Evolutionary conservation across 768 basidiomycete species (phyloP).

Genomic region (Tricholoma sp.): DNA sequence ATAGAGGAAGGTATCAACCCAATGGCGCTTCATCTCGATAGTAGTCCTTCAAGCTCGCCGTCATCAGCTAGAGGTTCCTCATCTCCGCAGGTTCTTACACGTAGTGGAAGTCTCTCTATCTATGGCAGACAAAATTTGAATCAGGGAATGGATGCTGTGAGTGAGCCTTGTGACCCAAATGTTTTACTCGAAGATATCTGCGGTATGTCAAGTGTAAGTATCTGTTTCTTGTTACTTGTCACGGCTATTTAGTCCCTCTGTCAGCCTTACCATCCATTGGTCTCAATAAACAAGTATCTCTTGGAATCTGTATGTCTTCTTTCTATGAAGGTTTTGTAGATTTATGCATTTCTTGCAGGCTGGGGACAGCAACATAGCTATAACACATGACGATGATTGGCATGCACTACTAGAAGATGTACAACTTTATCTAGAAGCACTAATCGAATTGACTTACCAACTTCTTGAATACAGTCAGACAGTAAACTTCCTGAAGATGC

Average conservation of each 20-base stretch:
- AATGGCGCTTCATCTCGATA: neutral
- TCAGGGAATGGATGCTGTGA: neutral
- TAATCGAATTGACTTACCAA: neutral
- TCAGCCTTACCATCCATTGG: constrained; percentile 14
- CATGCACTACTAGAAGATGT: constrained; percentile 9
- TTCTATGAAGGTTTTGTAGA: neutral
- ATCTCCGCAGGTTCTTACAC: neutral
- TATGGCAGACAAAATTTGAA: neutral
- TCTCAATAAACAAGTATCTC: constrained; percentile 10
- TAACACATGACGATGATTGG: constrained; percentile 17
- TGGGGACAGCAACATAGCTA: constrained; percentile 5
- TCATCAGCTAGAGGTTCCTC: neutral
- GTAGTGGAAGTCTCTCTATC: neutral
- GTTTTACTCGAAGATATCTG: constrained; percentile 3
- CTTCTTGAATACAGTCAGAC: neutral
- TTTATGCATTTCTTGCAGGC: neutral
- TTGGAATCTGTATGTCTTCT: constrained; percentile 6
- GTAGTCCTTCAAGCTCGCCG: neutral
- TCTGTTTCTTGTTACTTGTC: neutral
- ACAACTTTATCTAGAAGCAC: neutral
- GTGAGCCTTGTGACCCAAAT: neutral
- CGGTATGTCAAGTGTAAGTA: neutral
- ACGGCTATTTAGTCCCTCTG: neutral
- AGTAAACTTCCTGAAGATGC: neutral
- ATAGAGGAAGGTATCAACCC: constrained; percentile 9